Percentiles rank a stretch among this genome's conserved stretches.
phyloP scores from a whole-genome alignment of 2,329 filamentous ascomycete species.

The Microdochium nivale region DNA sequence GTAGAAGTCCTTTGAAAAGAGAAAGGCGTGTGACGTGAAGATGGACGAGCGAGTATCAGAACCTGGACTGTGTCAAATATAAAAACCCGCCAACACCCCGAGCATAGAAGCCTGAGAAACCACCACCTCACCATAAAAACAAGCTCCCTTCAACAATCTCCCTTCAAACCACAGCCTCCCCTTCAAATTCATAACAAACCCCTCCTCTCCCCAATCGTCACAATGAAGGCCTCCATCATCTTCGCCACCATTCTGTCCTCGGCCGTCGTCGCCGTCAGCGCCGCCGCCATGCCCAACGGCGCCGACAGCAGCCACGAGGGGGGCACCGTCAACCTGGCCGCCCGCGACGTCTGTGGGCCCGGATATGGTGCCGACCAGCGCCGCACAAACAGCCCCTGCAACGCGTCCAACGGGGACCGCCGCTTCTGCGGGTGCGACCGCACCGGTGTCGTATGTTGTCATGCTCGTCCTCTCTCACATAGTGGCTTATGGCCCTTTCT shows the following conservation, averaged over 20 bases:
- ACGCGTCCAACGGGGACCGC: conserved; percentile 8
- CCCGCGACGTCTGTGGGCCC: conserved; percentile 8
- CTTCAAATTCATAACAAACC: background rate
- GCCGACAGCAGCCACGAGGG: too few relatives aligned
- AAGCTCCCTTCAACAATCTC: too few relatives aligned
- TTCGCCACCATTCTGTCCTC: conserved; percentile 4
- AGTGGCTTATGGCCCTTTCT: too few relatives aligned
- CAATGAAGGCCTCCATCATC: conserved; percentile 6
- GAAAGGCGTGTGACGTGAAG: too few relatives aligned
- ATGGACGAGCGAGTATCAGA: too few relatives aligned
- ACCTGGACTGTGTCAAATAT: too few relatives aligned
- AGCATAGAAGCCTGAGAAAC: too few relatives aligned
- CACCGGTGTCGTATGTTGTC: conserved; percentile 7
- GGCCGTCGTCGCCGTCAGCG: conserved; percentile 4
- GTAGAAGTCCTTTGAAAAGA: too few relatives aligned
- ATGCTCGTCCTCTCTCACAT: background rate
- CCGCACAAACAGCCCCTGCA: conserved; percentile 9
- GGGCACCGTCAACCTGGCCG: background rate
- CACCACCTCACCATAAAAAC: too few relatives aligned
- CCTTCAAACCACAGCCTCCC: too few relatives aligned
- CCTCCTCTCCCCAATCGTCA: background rate
- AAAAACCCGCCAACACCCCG: too few relatives aligned
- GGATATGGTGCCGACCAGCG: conserved; percentile 9
- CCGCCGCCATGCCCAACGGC: conserved; percentile 1
- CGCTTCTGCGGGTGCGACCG: conserved; percentile 10